phyloP scores from a whole-genome alignment of 73 alveolate genomes.

The Paramecium tetraurelia region DNA sequence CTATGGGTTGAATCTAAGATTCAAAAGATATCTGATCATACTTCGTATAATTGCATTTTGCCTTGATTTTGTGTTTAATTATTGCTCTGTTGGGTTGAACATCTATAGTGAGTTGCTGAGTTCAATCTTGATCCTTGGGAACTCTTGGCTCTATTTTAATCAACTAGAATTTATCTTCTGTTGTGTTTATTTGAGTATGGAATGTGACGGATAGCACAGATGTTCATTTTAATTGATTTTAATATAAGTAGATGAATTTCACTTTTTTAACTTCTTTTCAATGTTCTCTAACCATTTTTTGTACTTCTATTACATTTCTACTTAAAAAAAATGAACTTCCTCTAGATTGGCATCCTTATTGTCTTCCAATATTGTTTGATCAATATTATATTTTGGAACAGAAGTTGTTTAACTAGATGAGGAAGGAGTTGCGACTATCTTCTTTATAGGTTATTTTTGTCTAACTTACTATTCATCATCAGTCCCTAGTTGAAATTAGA shows the following conservation, averaged over 20 bases:
- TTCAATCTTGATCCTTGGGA: neutral
- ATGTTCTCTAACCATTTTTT: conserved; percentile 42
- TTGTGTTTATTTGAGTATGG: neutral
- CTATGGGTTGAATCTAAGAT: neutral
- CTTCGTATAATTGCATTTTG: neutral
- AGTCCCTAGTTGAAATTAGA: conserved; percentile 1
- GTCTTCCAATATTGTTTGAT: conserved; percentile 5
- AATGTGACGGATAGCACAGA: neutral
- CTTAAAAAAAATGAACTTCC: conserved; percentile 17
- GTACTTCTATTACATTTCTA: neutral
- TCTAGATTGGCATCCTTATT: neutral
- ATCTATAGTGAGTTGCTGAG: neutral
- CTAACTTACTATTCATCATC: conserved; percentile 22
- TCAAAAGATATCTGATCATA: neutral
- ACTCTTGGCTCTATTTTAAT: neutral
- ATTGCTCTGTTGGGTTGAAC: neutral
- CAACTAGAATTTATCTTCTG: neutral
- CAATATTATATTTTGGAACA: neutral
- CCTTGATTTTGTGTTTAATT: neutral
- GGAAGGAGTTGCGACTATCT: conserved; percentile 1
- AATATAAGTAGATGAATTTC: neutral
- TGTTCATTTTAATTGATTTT: neutral
- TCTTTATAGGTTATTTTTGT: neutral
- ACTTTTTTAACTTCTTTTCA: neutral
- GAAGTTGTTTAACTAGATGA: conserved; percentile 38